Conservation (phyloP, 257 asterid genomes). For the Przewalskia tangutica region DNA sequence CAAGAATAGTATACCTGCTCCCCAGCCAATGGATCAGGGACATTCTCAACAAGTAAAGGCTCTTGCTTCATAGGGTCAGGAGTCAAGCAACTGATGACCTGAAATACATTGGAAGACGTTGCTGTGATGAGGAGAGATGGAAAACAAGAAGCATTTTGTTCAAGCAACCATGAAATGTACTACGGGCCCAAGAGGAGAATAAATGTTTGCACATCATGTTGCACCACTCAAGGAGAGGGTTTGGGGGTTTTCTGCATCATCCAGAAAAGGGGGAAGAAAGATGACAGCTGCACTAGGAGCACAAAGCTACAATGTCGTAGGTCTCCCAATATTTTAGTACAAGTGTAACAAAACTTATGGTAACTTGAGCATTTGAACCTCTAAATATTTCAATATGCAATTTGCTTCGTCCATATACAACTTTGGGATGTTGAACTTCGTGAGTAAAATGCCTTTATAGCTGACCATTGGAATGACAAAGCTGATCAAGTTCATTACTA, state of each 20-base stretch:
- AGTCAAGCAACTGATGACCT: constrained; percentile 57
- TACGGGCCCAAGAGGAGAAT: not conserved
- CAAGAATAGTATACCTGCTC: constrained; percentile 61
- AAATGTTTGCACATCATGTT: not conserved
- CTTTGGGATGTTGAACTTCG: not conserved
- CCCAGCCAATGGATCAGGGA: constrained; percentile 83
- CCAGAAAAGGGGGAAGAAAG: not conserved
- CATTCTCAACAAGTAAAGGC: constrained; percentile 63
- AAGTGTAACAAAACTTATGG: not conserved
- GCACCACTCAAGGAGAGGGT: not conserved
- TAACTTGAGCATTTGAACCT: not conserved
- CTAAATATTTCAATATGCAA: not conserved
- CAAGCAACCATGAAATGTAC: not conserved
- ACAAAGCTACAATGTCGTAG: not conserved
- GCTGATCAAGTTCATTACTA: not conserved
- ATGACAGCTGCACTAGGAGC: not conserved
- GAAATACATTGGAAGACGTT: constrained; percentile 19
- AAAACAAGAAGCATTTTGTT: not conserved
- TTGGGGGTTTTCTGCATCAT: not conserved
- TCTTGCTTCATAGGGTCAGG: constrained; percentile 96
- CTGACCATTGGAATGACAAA: not conserved
- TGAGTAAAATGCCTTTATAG: not conserved
- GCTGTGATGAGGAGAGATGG: constrained; percentile 6
- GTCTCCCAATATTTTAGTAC: not conserved
- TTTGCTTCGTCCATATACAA: not conserved